These are phyloP conservation scores for Euphorbia pulcherrima DNA, from an alignment of 345 rosid species.

Conservation along the genomic window DNA sequence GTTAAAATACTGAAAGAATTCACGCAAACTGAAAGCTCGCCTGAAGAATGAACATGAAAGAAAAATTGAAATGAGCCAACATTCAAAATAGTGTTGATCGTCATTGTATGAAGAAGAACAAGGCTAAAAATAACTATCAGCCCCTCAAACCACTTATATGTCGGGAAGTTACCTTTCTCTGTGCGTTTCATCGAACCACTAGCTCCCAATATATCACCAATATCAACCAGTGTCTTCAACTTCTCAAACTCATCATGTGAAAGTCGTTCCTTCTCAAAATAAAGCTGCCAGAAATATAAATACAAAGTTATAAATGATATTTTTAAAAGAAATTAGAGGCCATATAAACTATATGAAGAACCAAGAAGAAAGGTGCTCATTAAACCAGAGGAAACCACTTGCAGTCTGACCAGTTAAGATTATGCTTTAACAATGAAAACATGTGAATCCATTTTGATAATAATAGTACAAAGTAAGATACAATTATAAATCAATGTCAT, in stretches of 20 bases:
- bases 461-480: no score
- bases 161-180: conserved; percentile 64
- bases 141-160: background rate
- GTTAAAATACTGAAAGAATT: conserved; percentile 76
- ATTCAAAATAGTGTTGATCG: background rate
- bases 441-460: background rate
- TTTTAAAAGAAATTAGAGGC: background rate
- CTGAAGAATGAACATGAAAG: conserved; percentile 36
- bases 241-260: conserved; percentile 63
- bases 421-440: background rate
- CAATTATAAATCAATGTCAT: background rate
- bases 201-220: conserved; percentile 91
- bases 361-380: background rate
- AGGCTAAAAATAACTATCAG: background rate
- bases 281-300: conserved; percentile 41
- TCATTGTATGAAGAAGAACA: background rate
- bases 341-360: background rate
- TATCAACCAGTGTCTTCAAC: conserved; percentile 65
- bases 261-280: conserved; percentile 86
- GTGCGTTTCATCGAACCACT: conserved; percentile 85
- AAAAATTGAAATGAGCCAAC: background rate
- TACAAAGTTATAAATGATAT: conserved; percentile 13
- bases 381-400: background rate
- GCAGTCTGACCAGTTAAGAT: background rate
- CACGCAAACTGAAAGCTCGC: conserved; percentile 83